A percentile compares a stretch with the other conserved stretches of the same genome.
These are phyloP conservation scores for Leccinum variicolor DNA, from an alignment of 768 basidiomycete species.

Conservation along the genomic window DNA sequence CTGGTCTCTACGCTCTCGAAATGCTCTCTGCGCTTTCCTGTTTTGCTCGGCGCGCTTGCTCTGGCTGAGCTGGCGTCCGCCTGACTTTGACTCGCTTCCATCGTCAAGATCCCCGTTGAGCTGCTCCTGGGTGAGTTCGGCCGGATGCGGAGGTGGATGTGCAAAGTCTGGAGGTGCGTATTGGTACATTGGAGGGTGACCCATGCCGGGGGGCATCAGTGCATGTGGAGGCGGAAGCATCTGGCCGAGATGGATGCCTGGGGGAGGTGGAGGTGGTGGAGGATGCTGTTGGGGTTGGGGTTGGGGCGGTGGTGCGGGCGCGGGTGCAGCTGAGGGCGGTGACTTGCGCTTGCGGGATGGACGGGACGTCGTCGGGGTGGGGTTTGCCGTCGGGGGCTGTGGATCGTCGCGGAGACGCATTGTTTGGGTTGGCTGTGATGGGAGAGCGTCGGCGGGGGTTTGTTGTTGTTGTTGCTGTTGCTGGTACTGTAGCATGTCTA, in stretches of 20 bases:
- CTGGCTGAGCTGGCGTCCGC: constrained; percentile 62
- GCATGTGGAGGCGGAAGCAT: constrained; percentile 54
- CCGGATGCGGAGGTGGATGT: constrained; percentile 22
- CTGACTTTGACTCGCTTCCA: constrained; percentile 7
- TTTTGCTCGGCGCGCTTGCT: constrained; percentile 94
- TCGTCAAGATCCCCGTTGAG: constrained; percentile 18
- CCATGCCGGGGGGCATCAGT: constrained; percentile 43
- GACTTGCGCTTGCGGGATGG: constrained; percentile 64
- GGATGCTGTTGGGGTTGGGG: constrained; percentile 24
- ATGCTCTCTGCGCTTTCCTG: constrained; percentile 89
- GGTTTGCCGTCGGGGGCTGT: constrained; percentile 10
- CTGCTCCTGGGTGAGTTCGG: constrained; percentile 27
- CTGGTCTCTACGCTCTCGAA: constrained; percentile 88
- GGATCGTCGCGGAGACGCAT: constrained; percentile 67
- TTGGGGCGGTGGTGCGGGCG: constrained; percentile 6
- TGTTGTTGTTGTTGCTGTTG: constrained; percentile 18
- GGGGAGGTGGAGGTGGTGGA: constrained; percentile 34
- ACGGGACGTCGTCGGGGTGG: constrained; percentile 21
- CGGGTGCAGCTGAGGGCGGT: constrained; percentile 42
- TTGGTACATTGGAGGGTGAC: constrained; percentile 31
- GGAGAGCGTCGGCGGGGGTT: constrained; percentile 13
- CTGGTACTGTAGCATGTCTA: constrained; percentile 30
- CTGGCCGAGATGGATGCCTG: constrained; percentile 44
- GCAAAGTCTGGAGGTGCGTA: constrained; percentile 33
- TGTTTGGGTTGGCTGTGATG: constrained; percentile 19